Base-by-base conservation (phyloP, 140 eudicot genomes). In the Anethum foeniculum region DNA sequence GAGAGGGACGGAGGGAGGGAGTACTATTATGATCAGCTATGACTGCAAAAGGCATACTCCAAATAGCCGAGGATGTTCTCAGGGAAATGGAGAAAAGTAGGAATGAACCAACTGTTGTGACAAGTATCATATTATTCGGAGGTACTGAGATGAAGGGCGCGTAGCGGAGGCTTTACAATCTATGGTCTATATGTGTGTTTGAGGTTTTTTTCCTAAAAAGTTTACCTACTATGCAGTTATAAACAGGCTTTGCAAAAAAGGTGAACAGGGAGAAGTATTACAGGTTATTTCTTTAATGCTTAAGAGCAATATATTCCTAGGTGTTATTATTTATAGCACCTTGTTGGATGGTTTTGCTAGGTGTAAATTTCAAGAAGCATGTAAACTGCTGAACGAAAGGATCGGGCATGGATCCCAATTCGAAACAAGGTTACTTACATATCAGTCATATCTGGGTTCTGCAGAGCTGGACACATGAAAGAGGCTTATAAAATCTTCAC, bases 391-490 rank as follows among this genome's bases (percentile, higher is more conserved):
- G 43, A 36, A 72, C 51, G 71, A 85, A 72, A 81, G 84, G 86
- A 43, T 39, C 77, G 44, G 89, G 86, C 21, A 19, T 83, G 47
- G 54, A 49, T 76, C 1, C 1, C 38, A 34, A 34, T 34, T 34
- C 86, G 80, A 0, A 86, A 83, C 82, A 67, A 32, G 5, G 30
- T 83, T 36, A 64, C 80, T 27, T 85, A 83, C 71, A 86, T 89
- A 13, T 84, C 83, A 0, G 68, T 88, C 36, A 85, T 88, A 75
- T 84, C 72, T 60, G 88, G 84, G 52, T 86, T 88, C 75, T 81
- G 88, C 78, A 77, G 74, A 82, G 27, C 18, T 36, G 74, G 77
- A 65, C 81, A 83, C 32, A 60, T 88, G 87, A 76, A 25, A 82
- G 52, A 13, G 46, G 89, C 89, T 9, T 69, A 49, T 81, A 51